Evolutionary conservation across 78 protist genomes (phyloP).

Genomic region (Speleostelium caveatum): DNA sequence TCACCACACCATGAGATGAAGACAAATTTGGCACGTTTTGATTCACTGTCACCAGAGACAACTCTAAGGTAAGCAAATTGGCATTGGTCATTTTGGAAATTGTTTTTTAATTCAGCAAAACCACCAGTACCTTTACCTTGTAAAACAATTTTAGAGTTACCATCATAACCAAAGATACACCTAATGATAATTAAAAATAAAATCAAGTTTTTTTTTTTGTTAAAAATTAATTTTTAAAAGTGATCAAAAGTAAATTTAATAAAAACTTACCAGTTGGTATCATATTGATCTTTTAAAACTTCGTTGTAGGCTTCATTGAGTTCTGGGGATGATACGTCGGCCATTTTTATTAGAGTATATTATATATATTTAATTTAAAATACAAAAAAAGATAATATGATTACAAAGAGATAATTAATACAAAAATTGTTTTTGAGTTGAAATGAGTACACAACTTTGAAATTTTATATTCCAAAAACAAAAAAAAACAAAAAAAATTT

Average conservation of each 20-base stretch:
- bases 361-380: background rate
- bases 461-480: no score
- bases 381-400: background rate
- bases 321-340: constrained; percentile 76
- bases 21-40: constrained; percentile 83
- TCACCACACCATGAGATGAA: constrained; percentile 85
- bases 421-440: no score
- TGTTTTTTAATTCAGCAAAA: constrained; percentile 10
- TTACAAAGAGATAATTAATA: no score
- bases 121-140: constrained; percentile 54
- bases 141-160: constrained; percentile 34
- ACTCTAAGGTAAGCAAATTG: constrained; percentile 72
- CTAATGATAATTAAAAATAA: background rate
- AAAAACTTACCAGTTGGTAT: constrained; percentile 78
- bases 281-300: constrained; percentile 39
- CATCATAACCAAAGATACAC: constrained; percentile 74
- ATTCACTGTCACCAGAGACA: constrained; percentile 80
- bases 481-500: no score
- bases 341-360: constrained; percentile 38
- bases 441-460: no score
- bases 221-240: background rate
- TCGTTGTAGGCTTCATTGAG: constrained; percentile 34
- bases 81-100: constrained; percentile 32
- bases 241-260: background rate
- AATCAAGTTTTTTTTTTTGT: background rate